Conservation (phyloP, 2,329 filamentous ascomycete genomes). For the Fusarium incarnatum region DNA sequence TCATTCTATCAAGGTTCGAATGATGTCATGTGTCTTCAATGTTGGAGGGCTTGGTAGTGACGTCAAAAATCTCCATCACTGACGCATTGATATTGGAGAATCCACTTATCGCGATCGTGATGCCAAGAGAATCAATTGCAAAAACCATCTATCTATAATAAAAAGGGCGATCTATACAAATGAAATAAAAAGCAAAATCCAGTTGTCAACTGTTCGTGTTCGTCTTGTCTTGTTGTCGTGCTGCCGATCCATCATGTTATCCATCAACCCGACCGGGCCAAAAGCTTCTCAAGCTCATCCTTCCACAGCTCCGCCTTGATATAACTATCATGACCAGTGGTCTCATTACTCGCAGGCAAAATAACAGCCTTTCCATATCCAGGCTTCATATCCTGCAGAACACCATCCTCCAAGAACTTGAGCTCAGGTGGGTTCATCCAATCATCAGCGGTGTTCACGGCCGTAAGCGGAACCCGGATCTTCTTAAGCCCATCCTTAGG, state of each 20-base stretch:
- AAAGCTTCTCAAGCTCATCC: conserved; percentile 8
- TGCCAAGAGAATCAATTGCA: accelerated
- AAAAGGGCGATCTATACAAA: accelerated
- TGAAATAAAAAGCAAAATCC: accelerated
- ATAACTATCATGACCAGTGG: conserved; percentile 25
- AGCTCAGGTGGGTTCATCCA: conserved; percentile 26
- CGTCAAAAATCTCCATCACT: conserved; percentile 21
- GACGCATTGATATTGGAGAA: conserved; percentile 26
- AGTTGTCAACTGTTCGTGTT: neutral
- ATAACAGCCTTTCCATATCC: neutral
- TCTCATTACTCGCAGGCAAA: conserved; percentile 13
- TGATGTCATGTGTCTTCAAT: conserved; percentile 24
- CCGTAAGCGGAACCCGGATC: conserved; percentile 22
- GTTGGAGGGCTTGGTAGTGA: conserved; percentile 1
- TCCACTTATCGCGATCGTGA: neutral
- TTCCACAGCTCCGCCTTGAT: conserved; percentile 31
- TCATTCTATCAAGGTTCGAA: neutral
- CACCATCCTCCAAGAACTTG: conserved; percentile 1
- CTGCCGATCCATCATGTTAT: too few species aligned
- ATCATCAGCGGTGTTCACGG: conserved; percentile 28
- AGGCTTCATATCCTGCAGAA: conserved; percentile 10
- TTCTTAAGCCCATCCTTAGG: conserved; percentile 7
- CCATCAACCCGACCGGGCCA: neutral
- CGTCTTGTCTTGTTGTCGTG: neutral
- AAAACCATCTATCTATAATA: accelerated